A percentile compares a stretch with the other conserved stretches of the same genome.
phyloP scores from a whole-genome alignment of 768 basidiomycete species.

The Scleroderma bovista region DNA sequence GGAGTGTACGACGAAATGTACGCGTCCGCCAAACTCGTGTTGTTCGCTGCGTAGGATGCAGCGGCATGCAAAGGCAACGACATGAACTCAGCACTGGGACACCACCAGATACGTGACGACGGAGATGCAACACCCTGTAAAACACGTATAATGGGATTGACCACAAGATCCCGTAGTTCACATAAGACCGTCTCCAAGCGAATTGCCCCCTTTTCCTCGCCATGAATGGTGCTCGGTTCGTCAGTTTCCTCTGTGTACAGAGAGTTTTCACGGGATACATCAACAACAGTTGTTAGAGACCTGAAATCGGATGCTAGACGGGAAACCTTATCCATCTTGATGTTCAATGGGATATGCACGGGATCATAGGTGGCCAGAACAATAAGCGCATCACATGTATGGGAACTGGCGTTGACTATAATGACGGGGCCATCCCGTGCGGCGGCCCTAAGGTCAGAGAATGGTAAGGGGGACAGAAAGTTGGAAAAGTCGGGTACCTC shows the following conservation, averaged over 20 bases:
- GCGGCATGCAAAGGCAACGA: slow-evolving; percentile 28
- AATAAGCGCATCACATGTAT: slow-evolving; percentile 17
- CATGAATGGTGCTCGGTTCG: no score
- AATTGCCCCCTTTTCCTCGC: not conserved
- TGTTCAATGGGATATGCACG: slow-evolving; percentile 9
- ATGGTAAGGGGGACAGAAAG: slow-evolving; percentile 19
- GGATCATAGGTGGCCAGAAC: slow-evolving; percentile 8
- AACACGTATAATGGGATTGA: slow-evolving; percentile 12
- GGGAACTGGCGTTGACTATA: slow-evolving; percentile 25
- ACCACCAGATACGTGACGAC: slow-evolving; percentile 26
- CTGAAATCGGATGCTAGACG: not conserved
- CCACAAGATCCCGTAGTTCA: slow-evolving; percentile 18
- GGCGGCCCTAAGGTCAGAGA: slow-evolving; percentile 12
- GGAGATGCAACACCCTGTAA: slow-evolving; percentile 9
- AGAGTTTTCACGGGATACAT: no score
- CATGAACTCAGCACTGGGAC: slow-evolving; percentile 19
- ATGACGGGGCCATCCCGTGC: slow-evolving; percentile 26
- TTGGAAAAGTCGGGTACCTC: slow-evolving; percentile 16
- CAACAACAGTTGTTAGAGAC: no score
- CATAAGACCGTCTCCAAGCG: slow-evolving; percentile 8
- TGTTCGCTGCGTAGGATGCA: slow-evolving; percentile 8
- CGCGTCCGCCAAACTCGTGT: slow-evolving; percentile 16
- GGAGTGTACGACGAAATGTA: slow-evolving; percentile 30
- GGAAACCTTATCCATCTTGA: not conserved
- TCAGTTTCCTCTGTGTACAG: no score